Evolutionary conservation across 768 basidiomycete genomes (phyloP).

Genomic region (Leccinum imitatum): DNA sequence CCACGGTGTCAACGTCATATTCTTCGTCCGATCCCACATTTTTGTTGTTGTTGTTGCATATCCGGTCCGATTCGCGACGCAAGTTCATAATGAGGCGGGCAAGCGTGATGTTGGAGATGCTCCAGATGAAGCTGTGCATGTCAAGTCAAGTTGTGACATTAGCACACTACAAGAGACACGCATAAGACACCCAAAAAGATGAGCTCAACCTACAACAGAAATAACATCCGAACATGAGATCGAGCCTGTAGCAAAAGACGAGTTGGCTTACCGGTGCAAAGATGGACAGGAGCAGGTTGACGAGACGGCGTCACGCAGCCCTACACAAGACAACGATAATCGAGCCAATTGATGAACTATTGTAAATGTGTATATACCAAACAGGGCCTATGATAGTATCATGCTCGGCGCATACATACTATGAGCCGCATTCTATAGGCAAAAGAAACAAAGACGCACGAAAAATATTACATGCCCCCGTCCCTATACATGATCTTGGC

Average conservation of each 20-base stretch:
- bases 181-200: constrained; percentile 25
- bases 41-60: too few relatives aligned
- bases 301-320: constrained; percentile 13
- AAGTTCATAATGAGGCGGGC: constrained; percentile 36
- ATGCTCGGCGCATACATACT: neutral
- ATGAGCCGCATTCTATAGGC: neutral
- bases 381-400: constrained; percentile 9
- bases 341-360: neutral
- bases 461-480: constrained; percentile 27
- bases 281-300: constrained; percentile 21
- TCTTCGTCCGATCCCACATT: too few relatives aligned
- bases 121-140: constrained; percentile 26
- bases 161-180: constrained; percentile 2
- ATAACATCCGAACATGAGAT: neutral
- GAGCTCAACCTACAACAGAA: constrained; percentile 20
- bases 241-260: neutral
- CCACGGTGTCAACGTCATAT: neutral
- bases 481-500: constrained; percentile 15
- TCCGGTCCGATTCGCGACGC: constrained; percentile 19
- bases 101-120: constrained; percentile 31
- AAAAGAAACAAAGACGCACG: constrained; percentile 1
- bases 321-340: constrained; percentile 2
- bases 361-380: constrained; percentile 18
- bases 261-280: constrained; percentile 20
- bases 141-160: neutral